Base-by-base conservation (phyloP, 2,329 filamentous ascomycete genomes). In the Aspergillus sp. region DNA sequence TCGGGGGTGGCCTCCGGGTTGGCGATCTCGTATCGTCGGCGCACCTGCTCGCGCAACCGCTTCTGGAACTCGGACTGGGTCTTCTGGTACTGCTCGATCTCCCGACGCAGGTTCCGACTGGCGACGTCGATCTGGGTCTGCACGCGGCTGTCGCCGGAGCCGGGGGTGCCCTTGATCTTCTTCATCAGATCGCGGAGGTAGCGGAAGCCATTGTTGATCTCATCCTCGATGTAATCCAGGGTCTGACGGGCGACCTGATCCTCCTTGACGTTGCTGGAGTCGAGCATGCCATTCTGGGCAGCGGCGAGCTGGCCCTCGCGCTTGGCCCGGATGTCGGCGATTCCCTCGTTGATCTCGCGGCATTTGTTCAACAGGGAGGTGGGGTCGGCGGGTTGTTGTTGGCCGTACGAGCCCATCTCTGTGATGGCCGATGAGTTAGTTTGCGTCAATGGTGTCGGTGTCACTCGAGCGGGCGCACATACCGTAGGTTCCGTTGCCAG, bases 1-100 rank as follows among this genome's bases (percentile, higher is more conserved):
- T 84, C 81, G 56, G 95, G 90, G 29, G 86, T 85, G 3, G 91
- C 91, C 59, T 96, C 88, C 22, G 92, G 91, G 64, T 87, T 85
- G 57, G 95, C 93, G 73, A 98, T 97, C 60, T 90, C 86, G 78
- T 96, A 96, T 75, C 97, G 92, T 57, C 95, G 86, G 65, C 88
- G 90, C 79, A 96, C 90, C 77, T 96, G 91, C 53, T 92, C 90
- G 73, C 91, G 85, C 32, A 91, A 87, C 67, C 89, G 88, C 77
- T 90, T 90, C 72, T 90, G 86, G 83, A 93, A 96, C 22, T 88
- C 84, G 1, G 86, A 86, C 77, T 98, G 93, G 57, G 91, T 82
- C 65, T 87, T 84, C 77, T 95, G 91, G 81, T 93, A 97, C 62
- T 87, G 81, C 67, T 90, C 86, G 75, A 96, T 94, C 60, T 91